phyloP scores from a whole-genome alignment of 139 green algal genomes.

The Coelastrella sp. region DNA sequence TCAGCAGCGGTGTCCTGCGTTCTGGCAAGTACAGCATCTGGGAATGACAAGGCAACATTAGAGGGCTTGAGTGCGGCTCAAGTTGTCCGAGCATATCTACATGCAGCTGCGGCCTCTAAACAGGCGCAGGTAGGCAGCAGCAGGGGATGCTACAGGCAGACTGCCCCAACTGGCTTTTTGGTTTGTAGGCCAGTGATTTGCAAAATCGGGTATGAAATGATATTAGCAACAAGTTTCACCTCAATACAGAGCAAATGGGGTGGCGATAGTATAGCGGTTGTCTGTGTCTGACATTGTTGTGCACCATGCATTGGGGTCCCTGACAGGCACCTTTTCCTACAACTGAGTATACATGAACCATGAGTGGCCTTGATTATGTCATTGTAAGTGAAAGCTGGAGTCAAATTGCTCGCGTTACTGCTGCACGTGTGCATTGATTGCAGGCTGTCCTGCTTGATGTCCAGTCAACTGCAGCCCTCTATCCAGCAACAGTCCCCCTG shows the following conservation, averaged over 20 bases:
- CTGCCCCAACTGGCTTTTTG: not conserved
- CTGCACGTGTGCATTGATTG: not conserved
- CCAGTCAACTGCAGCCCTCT: not conserved
- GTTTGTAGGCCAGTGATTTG: not conserved
- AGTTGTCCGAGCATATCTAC: not conserved
- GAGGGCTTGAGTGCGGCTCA: not conserved
- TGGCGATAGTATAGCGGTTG: too few species aligned
- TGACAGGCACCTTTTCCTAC: too few species aligned
- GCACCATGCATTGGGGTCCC: too few species aligned
- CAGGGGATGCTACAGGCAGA: too few species aligned
- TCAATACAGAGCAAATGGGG: too few species aligned
- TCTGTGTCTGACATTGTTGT: too few species aligned
- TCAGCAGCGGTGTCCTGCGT: not conserved
- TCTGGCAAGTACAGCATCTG: not conserved
- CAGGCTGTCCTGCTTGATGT: conserved; percentile 14
- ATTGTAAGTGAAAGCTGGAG: too few species aligned
- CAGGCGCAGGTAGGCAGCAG: not conserved
- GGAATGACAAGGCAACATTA: not conserved
- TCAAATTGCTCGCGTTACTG: not conserved
- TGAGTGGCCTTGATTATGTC: too few species aligned
- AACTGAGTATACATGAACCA: too few species aligned
- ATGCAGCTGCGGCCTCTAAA: not conserved
- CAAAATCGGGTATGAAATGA: not conserved
- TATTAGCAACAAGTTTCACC: too few species aligned
- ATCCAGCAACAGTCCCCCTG: not conserved